phyloP scores from a whole-genome alignment of 805 yeast species.

The Pichia scutulata region DNA sequence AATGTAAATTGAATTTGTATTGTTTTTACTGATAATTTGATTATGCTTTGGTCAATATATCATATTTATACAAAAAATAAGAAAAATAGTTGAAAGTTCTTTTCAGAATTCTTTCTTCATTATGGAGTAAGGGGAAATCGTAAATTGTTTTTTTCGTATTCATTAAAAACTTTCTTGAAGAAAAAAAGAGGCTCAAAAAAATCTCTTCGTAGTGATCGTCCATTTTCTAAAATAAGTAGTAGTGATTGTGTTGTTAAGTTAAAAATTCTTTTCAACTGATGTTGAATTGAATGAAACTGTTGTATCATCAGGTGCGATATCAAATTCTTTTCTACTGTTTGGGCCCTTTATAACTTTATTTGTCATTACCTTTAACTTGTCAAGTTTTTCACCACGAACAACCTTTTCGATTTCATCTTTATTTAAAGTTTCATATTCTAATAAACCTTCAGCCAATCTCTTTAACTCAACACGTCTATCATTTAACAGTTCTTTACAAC shows the following conservation, averaged over 20 bases:
- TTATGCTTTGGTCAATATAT: neutral
- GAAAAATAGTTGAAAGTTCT: too few species aligned
- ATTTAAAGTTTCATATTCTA: conserved; percentile 92
- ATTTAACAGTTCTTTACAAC: conserved; percentile 63
- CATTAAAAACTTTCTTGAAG: neutral
- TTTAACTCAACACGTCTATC: conserved; percentile 64
- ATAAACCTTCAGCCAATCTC: conserved; percentile 83
- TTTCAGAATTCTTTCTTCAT: neutral
- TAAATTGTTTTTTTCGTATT: neutral
- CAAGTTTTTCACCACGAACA: conserved; percentile 69
- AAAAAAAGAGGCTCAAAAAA: neutral
- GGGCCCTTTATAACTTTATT: conserved; percentile 63
- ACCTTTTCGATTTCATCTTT: conserved; percentile 85
- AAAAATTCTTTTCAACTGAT: neutral
- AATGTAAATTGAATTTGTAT: neutral
- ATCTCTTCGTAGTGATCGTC: neutral
- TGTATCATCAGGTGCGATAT: conserved; percentile 28
- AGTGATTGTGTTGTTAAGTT: neutral
- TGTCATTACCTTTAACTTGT: conserved; percentile 59
- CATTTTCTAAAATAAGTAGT: neutral
- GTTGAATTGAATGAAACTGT: conserved; percentile 5
- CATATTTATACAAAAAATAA: too few species aligned
- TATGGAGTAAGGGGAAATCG: neutral
- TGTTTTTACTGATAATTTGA: neutral
- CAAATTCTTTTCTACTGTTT: conserved; percentile 26